Evolutionary conservation across 164 flowering plant species (phyloP).

Genomic region (Euptelea pleiosperma): DNA sequence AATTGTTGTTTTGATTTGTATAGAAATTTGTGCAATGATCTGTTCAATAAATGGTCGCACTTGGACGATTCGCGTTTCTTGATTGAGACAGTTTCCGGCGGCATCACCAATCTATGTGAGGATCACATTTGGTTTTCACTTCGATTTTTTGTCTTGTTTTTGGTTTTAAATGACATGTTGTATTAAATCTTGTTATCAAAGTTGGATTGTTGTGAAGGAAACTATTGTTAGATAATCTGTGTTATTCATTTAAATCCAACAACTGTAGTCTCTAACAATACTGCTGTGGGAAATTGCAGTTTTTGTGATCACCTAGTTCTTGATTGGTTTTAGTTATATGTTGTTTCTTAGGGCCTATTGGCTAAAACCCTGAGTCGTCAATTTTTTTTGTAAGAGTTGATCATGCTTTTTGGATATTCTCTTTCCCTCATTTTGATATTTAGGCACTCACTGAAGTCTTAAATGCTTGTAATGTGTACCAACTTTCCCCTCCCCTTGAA

Average conservation of each 20-base stretch:
- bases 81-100: slow-evolving; percentile 85
- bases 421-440: not conserved
- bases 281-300: no score
- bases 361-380: not conserved
- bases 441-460: not conserved
- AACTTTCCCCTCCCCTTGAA: not conserved
- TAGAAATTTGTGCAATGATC: slow-evolving; percentile 78
- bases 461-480: not conserved
- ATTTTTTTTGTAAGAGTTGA: no score
- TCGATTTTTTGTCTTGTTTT: no score
- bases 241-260: no score
- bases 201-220: no score
- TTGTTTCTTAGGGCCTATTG: not conserved
- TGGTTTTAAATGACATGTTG: not conserved
- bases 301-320: no score
- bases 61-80: slow-evolving; percentile 65
- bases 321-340: not conserved
- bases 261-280: not conserved
- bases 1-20: not conserved
- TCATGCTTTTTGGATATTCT: no score
- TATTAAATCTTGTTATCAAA: no score
- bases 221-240: no score
- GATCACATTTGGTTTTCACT: slow-evolving; percentile 5
- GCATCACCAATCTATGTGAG: slow-evolving; percentile 91
- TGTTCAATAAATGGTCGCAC: slow-evolving; percentile 73